phyloP scores from a whole-genome alignment of 169 alveolate genomes.

The Cryptosporidium muris region DNA sequence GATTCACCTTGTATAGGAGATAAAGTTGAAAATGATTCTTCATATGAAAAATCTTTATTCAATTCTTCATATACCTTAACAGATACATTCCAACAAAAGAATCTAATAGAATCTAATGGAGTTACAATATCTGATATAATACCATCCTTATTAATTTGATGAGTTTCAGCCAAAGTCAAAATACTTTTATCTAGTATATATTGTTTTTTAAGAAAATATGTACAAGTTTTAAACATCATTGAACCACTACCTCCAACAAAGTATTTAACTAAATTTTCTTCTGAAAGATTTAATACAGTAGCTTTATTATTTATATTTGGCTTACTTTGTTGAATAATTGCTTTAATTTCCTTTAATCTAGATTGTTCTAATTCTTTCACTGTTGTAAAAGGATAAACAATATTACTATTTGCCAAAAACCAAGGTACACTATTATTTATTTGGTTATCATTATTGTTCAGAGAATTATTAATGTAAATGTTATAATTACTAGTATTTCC shows the following conservation, averaged over 20 bases:
- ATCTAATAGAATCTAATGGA: constrained; percentile 16
- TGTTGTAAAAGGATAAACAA: constrained; percentile 18
- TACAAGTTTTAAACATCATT: constrained; percentile 65
- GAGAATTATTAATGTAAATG: constrained; percentile 8
- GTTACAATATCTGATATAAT: background rate
- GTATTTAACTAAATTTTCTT: constrained; percentile 17
- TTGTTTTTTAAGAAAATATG: constrained; percentile 31
- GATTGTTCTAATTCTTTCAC: constrained; percentile 4
- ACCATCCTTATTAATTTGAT: constrained; percentile 5
- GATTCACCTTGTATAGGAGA: too few relatives aligned
- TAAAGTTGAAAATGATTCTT: too few relatives aligned
- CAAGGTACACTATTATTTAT: constrained; percentile 5
- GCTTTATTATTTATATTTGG: constrained; percentile 46
- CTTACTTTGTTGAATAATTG: constrained; percentile 37
- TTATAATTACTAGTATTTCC: background rate
- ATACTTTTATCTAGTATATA: background rate
- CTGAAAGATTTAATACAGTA: constrained; percentile 43
- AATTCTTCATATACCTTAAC: too few relatives aligned
- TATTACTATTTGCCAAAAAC: constrained; percentile 36
- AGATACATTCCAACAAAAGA: constrained; percentile 42
- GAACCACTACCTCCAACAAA: constrained; percentile 65
- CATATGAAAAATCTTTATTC: too few relatives aligned
- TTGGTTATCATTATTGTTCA: background rate
- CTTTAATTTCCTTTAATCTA: constrained; percentile 7
- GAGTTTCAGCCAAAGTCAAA: constrained; percentile 26